phyloP scores from a whole-genome alignment of 2,329 filamentous ascomycete genomes.

The Apiospora kogelbergensis region DNA sequence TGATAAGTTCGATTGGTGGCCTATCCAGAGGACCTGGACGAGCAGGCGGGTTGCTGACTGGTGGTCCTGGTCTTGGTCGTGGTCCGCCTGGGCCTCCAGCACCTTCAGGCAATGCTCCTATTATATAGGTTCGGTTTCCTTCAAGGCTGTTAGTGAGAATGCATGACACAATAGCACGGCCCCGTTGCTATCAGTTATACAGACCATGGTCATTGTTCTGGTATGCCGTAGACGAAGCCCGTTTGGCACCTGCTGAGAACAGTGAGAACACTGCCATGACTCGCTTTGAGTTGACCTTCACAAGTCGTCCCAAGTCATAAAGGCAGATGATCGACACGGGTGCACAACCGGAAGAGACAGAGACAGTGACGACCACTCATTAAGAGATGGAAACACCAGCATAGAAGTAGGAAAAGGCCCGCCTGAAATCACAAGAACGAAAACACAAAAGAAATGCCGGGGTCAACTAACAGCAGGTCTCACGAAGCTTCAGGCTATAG shows the following conservation, averaged over 20 bases:
- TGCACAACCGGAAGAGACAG: background rate
- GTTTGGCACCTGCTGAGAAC: background rate
- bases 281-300: background rate
- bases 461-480: background rate
- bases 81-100: background rate
- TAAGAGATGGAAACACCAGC: background rate
- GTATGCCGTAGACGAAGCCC: background rate
- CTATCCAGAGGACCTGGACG: background rate
- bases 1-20: background rate
- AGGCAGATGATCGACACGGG: background rate
- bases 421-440: background rate
- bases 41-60: background rate
- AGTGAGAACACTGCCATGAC: conserved; percentile 8
- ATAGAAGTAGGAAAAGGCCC: background rate
- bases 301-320: background rate
- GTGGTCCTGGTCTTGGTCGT: background rate
- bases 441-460: background rate
- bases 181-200: background rate
- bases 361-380: background rate
- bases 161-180: background rate
- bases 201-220: background rate
- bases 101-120: background rate
- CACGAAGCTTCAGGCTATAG: background rate
- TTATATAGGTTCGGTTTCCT: background rate
- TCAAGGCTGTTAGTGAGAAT: background rate